phyloP scores from a whole-genome alignment of 1,139 yeast species.

The Sugiyamaella neomexicana region DNA sequence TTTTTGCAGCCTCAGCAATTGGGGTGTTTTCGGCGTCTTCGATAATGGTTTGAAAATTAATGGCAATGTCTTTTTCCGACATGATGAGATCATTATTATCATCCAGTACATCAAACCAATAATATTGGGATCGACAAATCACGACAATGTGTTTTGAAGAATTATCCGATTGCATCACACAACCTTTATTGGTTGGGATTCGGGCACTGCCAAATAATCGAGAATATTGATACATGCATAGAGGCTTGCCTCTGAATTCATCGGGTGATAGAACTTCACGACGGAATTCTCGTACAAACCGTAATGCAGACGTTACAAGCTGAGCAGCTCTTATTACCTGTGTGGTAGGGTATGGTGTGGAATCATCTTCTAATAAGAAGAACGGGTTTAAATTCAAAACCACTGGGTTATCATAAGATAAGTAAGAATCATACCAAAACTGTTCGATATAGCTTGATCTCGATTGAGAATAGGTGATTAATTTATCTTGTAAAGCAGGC shows the following conservation, averaged over 20 bases:
- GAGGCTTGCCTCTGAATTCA: constrained; percentile 57
- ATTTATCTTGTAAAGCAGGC: constrained; percentile 60
- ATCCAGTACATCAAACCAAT: constrained; percentile 91
- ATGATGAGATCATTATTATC: constrained; percentile 64
- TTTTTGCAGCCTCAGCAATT: constrained; percentile 67
- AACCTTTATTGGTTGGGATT: constrained; percentile 77
- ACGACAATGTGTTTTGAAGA: constrained; percentile 79
- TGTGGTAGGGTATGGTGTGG: constrained; percentile 69
- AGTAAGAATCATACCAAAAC: constrained; percentile 88
- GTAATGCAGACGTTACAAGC: constrained; percentile 71
- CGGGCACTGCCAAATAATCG: constrained; percentile 84
- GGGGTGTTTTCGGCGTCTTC: constrained; percentile 67
- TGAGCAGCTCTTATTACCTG: constrained; percentile 83
- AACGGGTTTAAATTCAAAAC: constrained; percentile 86
- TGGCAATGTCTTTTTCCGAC: constrained; percentile 70
- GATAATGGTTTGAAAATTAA: constrained; percentile 72
- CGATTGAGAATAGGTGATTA: constrained; percentile 60
- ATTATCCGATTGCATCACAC: constrained; percentile 79
- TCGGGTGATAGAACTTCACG: constrained; percentile 77
- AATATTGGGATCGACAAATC: constrained; percentile 82
- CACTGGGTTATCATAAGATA: constrained; percentile 81
- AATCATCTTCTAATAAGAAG: constrained; percentile 85
- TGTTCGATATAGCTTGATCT: constrained; percentile 84
- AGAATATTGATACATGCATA: constrained; percentile 89
- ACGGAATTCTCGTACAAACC: constrained; percentile 76